Evolutionary conservation across 2,329 filamentous ascomycete species (phyloP), one percentile per base, ranked within the genome.

Genomic region (Ceratocystis smalleyi): DNA sequence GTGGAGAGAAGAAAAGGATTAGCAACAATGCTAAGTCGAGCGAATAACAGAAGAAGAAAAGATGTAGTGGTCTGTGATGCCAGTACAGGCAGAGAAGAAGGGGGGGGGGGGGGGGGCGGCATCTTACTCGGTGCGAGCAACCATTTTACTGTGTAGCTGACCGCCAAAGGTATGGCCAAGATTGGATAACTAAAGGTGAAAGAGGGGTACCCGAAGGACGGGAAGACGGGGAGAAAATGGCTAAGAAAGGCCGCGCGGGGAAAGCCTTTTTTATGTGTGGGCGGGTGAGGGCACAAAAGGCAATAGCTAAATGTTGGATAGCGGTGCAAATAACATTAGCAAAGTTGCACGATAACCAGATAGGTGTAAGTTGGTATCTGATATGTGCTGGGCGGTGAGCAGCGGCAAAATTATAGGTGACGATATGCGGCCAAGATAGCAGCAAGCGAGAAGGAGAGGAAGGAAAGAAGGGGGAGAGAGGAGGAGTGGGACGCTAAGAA

Each of bases 71-170:
- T 35, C 32, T 35, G 32, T 35, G 32, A 35, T 35, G 7, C 40
- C 12, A 8, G 10, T 51, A 8, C 5, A 17, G 15, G 19, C 2
- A n/a, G 19, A 32, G 63, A 19, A 24, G 19, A 47, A n/a, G 68
- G 81, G 78, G 0, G 69, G 68, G 10, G 4, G 3, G 10, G 24
- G 19, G 15, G 19, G 10, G n/a, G 47, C 24, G 59, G n/a, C 49
- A 72, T 57, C 75, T 68, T 75, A 77, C 78, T 79, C 76, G 65
- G 74, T 78, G 64, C 73, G 74, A 63, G 76, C 73, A 43, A 75
- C 73, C 77, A 79, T 79, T 66, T 57, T 69, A 61, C 35, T 51
- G 47, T 43, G 7, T 62, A 40, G 40, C 19, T 54, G 8, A 32
- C 68, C 12, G 10, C 35, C 35, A 40, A 40, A 40, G 12, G 35